These are phyloP conservation scores for Penicillium fimorum DNA, from an alignment of 495 filamentous ascomycete species.

Conservation along the genomic window DNA sequence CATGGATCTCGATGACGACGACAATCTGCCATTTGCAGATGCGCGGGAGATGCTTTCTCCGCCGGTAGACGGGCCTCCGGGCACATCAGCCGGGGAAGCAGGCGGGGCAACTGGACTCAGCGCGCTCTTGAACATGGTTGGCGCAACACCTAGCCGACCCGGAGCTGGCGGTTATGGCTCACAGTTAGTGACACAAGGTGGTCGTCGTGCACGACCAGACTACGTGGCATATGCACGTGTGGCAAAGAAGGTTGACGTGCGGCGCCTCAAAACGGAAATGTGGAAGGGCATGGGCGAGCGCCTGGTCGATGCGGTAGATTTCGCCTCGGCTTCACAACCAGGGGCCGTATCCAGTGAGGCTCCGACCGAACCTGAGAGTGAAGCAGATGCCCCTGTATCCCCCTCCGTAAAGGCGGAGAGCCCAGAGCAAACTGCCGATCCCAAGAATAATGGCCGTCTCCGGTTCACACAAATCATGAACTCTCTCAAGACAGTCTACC, in stretches of 20 bases:
- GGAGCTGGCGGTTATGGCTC: constrained; percentile 73
- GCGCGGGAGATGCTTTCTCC: constrained; percentile 88
- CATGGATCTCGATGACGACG: constrained; percentile 64
- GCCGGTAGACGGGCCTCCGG: constrained; percentile 46
- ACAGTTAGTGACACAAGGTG: constrained; percentile 85
- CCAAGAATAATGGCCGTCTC: constrained; percentile 49
- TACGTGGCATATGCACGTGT: constrained; percentile 95
- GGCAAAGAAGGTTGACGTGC: constrained; percentile 98
- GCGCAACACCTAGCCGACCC: constrained; percentile 41
- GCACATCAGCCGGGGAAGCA: constrained; percentile 38
- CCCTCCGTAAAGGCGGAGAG: constrained; percentile 35
- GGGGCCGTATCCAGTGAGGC: constrained; percentile 22
- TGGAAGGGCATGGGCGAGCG: constrained; percentile 79
- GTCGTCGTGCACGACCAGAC: constrained; percentile 76
- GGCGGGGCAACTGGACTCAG: constrained; percentile 39
- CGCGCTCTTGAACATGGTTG: constrained; percentile 44
- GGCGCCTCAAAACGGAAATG: constrained; percentile 90
- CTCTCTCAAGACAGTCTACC: constrained; percentile 79
- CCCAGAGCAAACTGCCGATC: constrained; percentile 19
- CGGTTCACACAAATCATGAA: constrained; percentile 93
- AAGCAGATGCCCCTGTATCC: constrained; percentile 30
- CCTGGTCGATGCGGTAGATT: constrained; percentile 38
- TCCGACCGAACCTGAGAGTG: constrained; percentile 29
- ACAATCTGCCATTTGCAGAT: constrained; percentile 85
- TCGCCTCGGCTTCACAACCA: constrained; percentile 31